Evolutionary conservation across 129 eudicot species (phyloP).

Genomic region (Scalesia atractyloides): DNA sequence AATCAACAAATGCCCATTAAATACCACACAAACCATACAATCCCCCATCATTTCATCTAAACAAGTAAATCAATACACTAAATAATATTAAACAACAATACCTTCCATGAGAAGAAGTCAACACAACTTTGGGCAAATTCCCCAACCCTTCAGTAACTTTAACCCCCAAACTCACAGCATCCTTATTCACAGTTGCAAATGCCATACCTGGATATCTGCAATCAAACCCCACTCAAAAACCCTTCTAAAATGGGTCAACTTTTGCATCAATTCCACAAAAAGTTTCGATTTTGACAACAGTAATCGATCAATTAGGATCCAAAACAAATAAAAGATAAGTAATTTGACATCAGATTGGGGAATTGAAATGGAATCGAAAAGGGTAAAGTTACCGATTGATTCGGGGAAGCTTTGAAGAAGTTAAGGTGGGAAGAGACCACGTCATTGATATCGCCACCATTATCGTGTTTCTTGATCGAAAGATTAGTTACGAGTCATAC

Average conservation of each 20-base stretch:
- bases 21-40: no score
- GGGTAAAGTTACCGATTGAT: constrained; percentile 49
- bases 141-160: constrained; percentile 74
- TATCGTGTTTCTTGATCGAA: constrained; percentile 19
- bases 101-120: constrained; percentile 88
- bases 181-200: constrained; percentile 53
- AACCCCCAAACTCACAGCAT: constrained; percentile 46
- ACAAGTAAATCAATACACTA: background rate
- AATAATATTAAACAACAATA: constrained; percentile 11
- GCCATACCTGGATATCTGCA: constrained; percentile 60
- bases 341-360: background rate
- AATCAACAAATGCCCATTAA: background rate
- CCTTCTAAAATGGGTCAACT: constrained; percentile 5
- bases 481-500: background rate
- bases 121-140: constrained; percentile 72
- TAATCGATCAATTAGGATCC: background rate
- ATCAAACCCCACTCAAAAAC: constrained; percentile 10
- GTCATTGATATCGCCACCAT: constrained; percentile 65
- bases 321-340: background rate
- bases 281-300: background rate
- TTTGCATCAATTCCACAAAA: background rate
- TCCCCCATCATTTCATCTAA: background rate
- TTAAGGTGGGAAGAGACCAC: constrained; percentile 47
- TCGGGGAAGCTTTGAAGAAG: constrained; percentile 55
- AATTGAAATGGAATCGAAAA: background rate